These are phyloP conservation scores for Wilcoxina mikolae DNA, from an alignment of 495 filamentous ascomycete genomes.

Conservation along the genomic window DNA sequence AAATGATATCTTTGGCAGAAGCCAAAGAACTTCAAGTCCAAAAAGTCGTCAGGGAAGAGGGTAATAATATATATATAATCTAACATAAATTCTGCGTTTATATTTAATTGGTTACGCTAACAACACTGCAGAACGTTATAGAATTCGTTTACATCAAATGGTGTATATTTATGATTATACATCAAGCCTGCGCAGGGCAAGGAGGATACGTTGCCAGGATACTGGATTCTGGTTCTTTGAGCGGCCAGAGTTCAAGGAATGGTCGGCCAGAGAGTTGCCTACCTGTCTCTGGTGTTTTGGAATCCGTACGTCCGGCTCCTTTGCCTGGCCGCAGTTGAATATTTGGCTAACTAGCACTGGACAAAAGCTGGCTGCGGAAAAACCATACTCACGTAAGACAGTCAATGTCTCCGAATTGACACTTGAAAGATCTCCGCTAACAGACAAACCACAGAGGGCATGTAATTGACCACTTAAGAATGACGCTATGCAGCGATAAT, in stretches of 20 bases:
- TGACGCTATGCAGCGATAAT: not conserved
- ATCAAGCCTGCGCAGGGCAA: constrained; percentile 3
- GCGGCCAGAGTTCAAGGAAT: not conserved
- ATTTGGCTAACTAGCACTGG: not conserved
- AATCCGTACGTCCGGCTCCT: not conserved
- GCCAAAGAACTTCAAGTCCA: not conserved
- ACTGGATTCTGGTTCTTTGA: not conserved
- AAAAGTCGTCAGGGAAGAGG: not conserved
- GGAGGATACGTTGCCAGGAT: not conserved
- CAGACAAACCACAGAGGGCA: not conserved
- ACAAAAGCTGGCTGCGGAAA: not conserved
- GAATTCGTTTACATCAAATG: constrained; percentile 3
- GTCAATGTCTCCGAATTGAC: not conserved
- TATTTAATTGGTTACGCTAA: no score
- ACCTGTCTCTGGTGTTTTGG: not conserved
- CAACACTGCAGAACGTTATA: constrained; percentile 5
- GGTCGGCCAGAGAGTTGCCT: not conserved
- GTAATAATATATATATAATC: not conserved
- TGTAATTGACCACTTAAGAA: not conserved
- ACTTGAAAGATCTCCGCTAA: not conserved
- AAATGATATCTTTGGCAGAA: not conserved
- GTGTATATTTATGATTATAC: constrained; percentile 11
- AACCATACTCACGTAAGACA: not conserved
- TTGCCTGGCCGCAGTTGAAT: not conserved
- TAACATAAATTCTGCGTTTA: no score